These are phyloP conservation scores for Aeschynomene evenia DNA, from an alignment of 306 rosid genomes.

Conservation along the genomic window DNA sequence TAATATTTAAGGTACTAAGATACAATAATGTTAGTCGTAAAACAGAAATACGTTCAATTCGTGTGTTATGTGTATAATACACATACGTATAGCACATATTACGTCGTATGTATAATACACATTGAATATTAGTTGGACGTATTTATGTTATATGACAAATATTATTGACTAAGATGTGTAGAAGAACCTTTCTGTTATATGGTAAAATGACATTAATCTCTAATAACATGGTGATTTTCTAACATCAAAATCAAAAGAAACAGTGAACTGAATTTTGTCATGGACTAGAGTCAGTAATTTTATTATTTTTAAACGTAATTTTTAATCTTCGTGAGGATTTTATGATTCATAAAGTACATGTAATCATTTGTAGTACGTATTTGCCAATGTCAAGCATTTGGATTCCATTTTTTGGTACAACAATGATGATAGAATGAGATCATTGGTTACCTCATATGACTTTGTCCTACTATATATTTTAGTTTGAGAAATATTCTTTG, in stretches of 20 bases:
- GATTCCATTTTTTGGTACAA: neutral
- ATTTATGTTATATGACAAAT: too few relatives aligned
- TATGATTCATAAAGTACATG: neutral
- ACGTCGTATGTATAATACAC: too few relatives aligned
- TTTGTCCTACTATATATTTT: neutral
- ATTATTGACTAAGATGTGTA: too few relatives aligned
- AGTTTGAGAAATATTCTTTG: neutral
- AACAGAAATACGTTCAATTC: too few relatives aligned
- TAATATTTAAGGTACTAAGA: too few relatives aligned
- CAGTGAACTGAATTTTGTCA: neutral
- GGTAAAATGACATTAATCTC: neutral
- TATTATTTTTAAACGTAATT: too few relatives aligned
- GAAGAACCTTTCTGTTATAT: too few relatives aligned
- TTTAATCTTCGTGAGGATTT: too few relatives aligned
- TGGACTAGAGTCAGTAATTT: neutral
- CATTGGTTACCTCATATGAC: constrained; percentile 1
- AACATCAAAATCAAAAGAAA: neutral
- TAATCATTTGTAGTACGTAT: neutral
- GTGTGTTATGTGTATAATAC: too few relatives aligned
- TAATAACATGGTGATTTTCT: neutral
- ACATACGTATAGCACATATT: too few relatives aligned
- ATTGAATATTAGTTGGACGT: too few relatives aligned
- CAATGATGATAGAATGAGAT: neutral
- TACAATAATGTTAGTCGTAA: too few relatives aligned
- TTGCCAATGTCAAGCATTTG: neutral